A percentile compares a stretch with the other conserved stretches of the same genome.
These are phyloP conservation scores for Irpex rosettiformis DNA, from an alignment of 1,284 basidiomycete genomes.

Conservation along the genomic window DNA sequence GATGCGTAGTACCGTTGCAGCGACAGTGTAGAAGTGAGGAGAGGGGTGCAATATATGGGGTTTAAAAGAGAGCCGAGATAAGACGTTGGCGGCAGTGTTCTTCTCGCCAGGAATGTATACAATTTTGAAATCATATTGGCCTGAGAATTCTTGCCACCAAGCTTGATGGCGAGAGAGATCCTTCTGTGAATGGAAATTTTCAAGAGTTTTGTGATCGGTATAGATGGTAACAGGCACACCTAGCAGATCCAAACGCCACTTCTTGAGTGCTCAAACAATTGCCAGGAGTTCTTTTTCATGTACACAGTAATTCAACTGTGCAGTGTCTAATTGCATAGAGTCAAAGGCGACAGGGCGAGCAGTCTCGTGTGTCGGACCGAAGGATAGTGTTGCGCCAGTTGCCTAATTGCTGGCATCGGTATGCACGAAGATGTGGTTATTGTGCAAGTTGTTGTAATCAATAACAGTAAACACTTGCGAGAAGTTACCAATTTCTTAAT, in stretches of 20 bases:
- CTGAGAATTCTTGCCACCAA: constrained; percentile 3
- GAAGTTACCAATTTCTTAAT: constrained; percentile 4
- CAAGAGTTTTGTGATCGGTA: constrained; percentile 2
- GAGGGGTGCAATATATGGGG: no score
- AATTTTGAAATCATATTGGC: constrained; percentile 2
- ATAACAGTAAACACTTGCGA: constrained; percentile 9
- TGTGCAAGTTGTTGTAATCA: constrained; percentile 7
- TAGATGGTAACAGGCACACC: constrained; percentile 2
- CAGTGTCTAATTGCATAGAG: constrained; percentile 15
- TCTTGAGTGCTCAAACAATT: constrained; percentile 8
- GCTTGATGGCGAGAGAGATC: constrained; percentile 1
- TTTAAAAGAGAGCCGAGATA: constrained; percentile 14
- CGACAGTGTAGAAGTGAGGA: background rate
- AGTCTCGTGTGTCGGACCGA: constrained; percentile 7
- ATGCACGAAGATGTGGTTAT: constrained; percentile 4
- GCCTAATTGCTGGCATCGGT: constrained; percentile 1
- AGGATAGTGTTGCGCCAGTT: constrained; percentile 9
- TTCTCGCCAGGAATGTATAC: constrained; percentile 16
- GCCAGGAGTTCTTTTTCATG: constrained; percentile 27
- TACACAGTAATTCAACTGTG: constrained; percentile 25
- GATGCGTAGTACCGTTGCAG: background rate
- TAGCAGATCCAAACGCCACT: constrained; percentile 3
- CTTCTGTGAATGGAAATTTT: constrained; percentile 2
- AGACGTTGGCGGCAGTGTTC: constrained; percentile 21
- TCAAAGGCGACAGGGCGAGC: constrained; percentile 14